Conservation (phyloP, 2,329 filamentous ascomycete species). For the Fusarium luffae region DNA sequence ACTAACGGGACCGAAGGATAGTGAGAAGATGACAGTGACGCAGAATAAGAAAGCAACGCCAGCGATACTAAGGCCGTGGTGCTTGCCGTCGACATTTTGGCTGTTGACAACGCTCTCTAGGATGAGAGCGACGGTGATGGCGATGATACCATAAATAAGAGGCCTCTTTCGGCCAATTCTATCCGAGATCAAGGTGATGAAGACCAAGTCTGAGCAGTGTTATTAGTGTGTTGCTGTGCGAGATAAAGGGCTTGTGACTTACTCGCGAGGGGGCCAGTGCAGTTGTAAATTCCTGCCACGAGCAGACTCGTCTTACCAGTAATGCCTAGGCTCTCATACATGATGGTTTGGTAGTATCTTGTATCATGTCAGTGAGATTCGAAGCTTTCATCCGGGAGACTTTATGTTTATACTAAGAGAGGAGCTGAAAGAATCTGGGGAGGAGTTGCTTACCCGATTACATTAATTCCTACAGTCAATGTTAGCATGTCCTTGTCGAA, state of each 20-base stretch:
- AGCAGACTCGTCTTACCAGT: slow-evolving; percentile 63
- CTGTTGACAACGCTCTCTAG: slow-evolving; percentile 67
- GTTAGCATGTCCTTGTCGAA: not conserved
- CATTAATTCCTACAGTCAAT: slow-evolving; percentile 55
- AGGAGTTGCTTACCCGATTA: slow-evolving; percentile 55
- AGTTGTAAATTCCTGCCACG: slow-evolving; percentile 70
- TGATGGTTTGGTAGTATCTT: slow-evolving; percentile 62
- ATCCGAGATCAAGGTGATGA: slow-evolving; percentile 68
- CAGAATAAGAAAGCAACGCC: slow-evolving; percentile 71
- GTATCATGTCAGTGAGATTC: not conserved
- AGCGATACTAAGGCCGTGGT: slow-evolving; percentile 61
- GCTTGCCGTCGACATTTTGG: slow-evolving; percentile 54
- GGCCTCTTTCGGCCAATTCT: slow-evolving; percentile 70
- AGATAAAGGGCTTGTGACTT: not conserved
- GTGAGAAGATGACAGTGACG: slow-evolving; percentile 62
- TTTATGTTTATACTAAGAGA: not conserved
- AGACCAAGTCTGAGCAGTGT: slow-evolving; percentile 58
- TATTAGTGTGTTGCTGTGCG: not conserved
- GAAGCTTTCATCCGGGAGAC: not conserved
- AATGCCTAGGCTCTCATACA: slow-evolving; percentile 63
- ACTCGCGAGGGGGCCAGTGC: slow-evolving; percentile 64
- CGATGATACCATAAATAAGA: slow-evolving; percentile 72
- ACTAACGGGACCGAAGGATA: slow-evolving; percentile 63
- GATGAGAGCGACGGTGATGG: slow-evolving; percentile 66
- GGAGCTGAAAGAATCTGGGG: not conserved